phyloP scores from a whole-genome alignment of 371 early-diverging fungal species.

The Haplosporangium sp. region DNA sequence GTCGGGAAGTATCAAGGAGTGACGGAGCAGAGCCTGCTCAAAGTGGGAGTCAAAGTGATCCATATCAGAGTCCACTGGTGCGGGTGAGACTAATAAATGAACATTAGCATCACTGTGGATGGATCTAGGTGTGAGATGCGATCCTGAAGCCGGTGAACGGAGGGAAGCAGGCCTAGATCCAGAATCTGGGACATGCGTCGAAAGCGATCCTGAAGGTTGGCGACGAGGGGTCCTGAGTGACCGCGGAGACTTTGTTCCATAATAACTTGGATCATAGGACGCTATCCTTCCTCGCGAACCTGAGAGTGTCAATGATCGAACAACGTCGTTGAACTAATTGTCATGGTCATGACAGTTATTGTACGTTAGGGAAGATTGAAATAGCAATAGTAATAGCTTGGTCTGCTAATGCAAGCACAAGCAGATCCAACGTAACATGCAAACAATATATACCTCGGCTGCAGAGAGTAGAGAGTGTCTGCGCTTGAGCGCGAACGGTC shows the following conservation, averaged over 20 bases:
- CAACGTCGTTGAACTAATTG: constrained; percentile 46
- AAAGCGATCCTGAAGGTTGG: constrained; percentile 5
- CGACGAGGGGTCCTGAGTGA: constrained; percentile 8
- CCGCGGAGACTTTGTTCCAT: constrained; percentile 36
- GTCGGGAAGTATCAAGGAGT: constrained; percentile 46
- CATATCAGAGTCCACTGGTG: constrained; percentile 3
- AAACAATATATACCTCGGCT: constrained; percentile 27
- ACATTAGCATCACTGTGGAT: neutral
- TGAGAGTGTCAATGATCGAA: constrained; percentile 48
- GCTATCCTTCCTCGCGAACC: constrained; percentile 37
- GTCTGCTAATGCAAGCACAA: neutral
- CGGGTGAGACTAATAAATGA: constrained; percentile 3
- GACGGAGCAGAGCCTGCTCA: constrained; percentile 20
- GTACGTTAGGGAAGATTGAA: neutral
- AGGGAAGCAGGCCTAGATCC: constrained; percentile 4
- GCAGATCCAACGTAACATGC: neutral
- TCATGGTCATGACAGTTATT: neutral
- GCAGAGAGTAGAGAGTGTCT: constrained; percentile 45
- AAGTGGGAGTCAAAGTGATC: constrained; percentile 9
- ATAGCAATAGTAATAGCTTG: neutral
- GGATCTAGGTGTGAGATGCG: neutral
- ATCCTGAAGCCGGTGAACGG: neutral
- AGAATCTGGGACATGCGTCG: neutral
- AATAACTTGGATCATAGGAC: constrained; percentile 51
- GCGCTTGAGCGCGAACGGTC: constrained; percentile 26